A percentile compares a stretch with the other conserved stretches of the same genome.
Conservation (phyloP, 106 monocot species). For the Iris macrosiphon region DNA sequence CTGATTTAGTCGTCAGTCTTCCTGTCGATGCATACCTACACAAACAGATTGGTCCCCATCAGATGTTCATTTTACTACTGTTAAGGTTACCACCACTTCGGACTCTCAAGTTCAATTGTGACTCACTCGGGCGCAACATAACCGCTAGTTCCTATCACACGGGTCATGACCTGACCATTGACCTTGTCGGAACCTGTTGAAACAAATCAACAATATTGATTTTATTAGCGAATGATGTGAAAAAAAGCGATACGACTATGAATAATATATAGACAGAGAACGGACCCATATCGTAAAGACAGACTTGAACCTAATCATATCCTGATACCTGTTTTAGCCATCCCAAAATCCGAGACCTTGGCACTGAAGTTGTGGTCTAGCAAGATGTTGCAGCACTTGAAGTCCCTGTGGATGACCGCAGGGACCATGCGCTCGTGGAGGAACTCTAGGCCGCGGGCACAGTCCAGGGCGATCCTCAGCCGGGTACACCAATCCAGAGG, state of each 20-base stretch:
- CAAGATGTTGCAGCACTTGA: constrained; percentile 65
- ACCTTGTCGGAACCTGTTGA: too few relatives aligned
- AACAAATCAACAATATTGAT: too few relatives aligned
- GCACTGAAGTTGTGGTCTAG: constrained; percentile 62
- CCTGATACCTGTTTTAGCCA: too few relatives aligned
- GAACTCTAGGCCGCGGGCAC: constrained; percentile 73
- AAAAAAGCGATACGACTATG: too few relatives aligned
- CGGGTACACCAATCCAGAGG: constrained; percentile 50
- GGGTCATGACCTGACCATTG: constrained; percentile 64
- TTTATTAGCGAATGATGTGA: too few relatives aligned
- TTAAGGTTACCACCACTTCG: too few relatives aligned
- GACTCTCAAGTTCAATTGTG: too few relatives aligned
- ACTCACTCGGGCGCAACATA: constrained; percentile 82
- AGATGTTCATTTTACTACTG: too few relatives aligned
- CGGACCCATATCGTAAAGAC: too few relatives aligned
- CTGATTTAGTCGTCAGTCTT: constrained; percentile 70
- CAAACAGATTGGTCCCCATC: background rate
- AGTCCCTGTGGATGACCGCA: constrained; percentile 68
- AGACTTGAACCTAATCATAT: constrained; percentile 59
- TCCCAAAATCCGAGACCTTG: constrained; percentile 70
- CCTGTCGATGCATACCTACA: constrained; percentile 71
- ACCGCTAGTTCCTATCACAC: constrained; percentile 59
- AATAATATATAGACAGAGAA: too few relatives aligned
- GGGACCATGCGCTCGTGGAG: constrained; percentile 56
- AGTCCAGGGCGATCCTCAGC: constrained; percentile 63